Conservation (phyloP, 768 basidiomycete genomes). For the Boletus reticulatus region DNA sequence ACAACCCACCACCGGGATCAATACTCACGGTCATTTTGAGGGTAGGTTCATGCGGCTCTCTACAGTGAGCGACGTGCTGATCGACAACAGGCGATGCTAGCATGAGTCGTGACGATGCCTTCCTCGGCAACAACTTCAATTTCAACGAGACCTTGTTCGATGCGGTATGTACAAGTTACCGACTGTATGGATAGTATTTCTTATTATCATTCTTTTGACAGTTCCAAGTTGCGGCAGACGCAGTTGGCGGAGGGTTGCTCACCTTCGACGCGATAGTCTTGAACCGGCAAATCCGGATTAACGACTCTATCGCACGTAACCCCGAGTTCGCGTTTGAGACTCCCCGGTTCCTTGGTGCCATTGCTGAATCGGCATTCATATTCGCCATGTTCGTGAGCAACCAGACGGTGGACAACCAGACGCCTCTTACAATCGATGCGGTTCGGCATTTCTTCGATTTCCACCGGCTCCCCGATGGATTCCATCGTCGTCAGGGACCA, state of each 20-base stretch:
- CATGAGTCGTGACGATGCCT: conserved; percentile 19
- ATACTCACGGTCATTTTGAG: conserved; percentile 21
- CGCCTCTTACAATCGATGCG: conserved; percentile 2
- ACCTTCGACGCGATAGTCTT: conserved; percentile 17
- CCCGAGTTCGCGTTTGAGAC: conserved; percentile 16
- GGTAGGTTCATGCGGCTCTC: background rate
- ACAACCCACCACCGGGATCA: conserved; percentile 12
- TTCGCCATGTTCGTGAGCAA: conserved; percentile 21
- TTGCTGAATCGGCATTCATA: conserved; percentile 16
- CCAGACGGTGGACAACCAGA: conserved; percentile 11
- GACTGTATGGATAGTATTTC: background rate
- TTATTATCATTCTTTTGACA: background rate
- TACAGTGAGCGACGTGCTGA: too few relatives aligned
- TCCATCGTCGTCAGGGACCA: conserved; percentile 12
- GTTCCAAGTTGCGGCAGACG: conserved; percentile 11
- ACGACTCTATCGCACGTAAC: conserved; percentile 22
- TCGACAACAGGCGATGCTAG: conserved; percentile 18
- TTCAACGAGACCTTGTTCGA: conserved; percentile 27
- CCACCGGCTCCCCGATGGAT: conserved; percentile 15
- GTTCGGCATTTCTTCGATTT: conserved; percentile 13
- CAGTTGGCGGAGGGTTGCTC: conserved; percentile 13
- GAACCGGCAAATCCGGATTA: conserved; percentile 17
- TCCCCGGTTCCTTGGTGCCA: conserved; percentile 10
- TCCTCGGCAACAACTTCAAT: conserved; percentile 17
- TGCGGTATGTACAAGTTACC: conserved; percentile 1